Percentiles rank a stretch among this genome's conserved stretches.
These are phyloP conservation scores for Pichia exigua DNA, from an alignment of 805 yeast species.

Conservation along the genomic window DNA sequence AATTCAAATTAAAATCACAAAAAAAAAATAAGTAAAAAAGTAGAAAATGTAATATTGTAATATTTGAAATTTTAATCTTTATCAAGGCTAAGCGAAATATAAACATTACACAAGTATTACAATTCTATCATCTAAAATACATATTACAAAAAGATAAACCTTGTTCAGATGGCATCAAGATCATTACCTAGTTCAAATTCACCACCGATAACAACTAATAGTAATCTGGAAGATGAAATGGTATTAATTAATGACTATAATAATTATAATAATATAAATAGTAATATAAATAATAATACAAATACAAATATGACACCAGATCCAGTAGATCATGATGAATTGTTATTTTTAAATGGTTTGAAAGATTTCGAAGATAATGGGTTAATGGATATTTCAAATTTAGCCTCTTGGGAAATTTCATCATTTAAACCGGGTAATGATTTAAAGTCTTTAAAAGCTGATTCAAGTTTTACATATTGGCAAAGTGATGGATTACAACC, in stretches of 20 bases:
- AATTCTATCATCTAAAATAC: too few relatives aligned
- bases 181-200: background rate
- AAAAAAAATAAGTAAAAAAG: too few relatives aligned
- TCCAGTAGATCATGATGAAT: conserved; percentile 12
- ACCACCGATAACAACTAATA: background rate
- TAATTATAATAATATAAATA: background rate
- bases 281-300: background rate
- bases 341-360: conserved; percentile 32
- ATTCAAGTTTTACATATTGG: conserved; percentile 73
- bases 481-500: conserved; percentile 93
- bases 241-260: background rate
- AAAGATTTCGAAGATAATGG: conserved; percentile 50
- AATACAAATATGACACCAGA: background rate
- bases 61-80: too few relatives aligned
- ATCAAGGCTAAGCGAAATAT: too few relatives aligned
- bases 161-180: background rate
- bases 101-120: too few relatives aligned
- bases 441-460: conserved; percentile 62
- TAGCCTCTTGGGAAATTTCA: conserved; percentile 81
- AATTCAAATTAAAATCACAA: too few relatives aligned
- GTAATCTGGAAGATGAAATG: background rate
- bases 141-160: too few relatives aligned
- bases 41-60: too few relatives aligned
- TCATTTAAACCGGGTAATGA: conserved; percentile 70
- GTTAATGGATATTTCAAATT: conserved; percentile 64